Evolutionary conservation across 495 filamentous ascomycete species (phyloP), one percentile per base, ranked within the genome.

Genomic region (Lophiostoma macrostomum): DNA sequence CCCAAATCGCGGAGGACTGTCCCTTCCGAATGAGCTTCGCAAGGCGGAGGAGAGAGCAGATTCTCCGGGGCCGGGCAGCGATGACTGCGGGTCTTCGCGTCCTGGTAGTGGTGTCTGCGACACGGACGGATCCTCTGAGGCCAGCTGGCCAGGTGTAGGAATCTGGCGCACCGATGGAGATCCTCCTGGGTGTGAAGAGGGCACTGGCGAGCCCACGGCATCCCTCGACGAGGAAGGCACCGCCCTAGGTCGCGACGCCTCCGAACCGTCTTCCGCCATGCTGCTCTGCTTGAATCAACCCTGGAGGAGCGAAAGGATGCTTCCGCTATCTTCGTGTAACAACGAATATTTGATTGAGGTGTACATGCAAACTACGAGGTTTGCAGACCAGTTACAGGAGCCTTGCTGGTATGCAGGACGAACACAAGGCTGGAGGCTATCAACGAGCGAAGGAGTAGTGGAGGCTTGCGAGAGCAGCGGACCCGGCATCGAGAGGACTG

Each of bases 31-130:
- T 1, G 65, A 63, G 10, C 58, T 64, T 45, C 56, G 44, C 40
- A 73, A 43, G 1, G 71, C 71, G 22, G 68, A 60, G 3, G 71
- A 64, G 11, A 73, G 57, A 8, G 69, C 68, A 19, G 69, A 72
- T 14, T 69, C 60, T n/a, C 69, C 69, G 6, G 69, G 68, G 4
- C 58, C 69, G 5, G 64, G 63, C 3, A 67, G 41, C 14, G 69
- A 70, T 4, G 59, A 58, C 13, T 29, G 49, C 13, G 47, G 32
- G 5, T 46, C 50, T 5, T 41, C 60, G 10, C 39, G 37, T 7
- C 70, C 70, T 4, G 69, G 56, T 8, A 73, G 42, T 1, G 70
- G 70, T 32, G 68, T 68, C 14, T 66, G 29, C 6, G 58, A 22
- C 20, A 53, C 38, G 23, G 67, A 67, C 2, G 51, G 29, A 20